These are phyloP conservation scores for Phytophthora colocasiae DNA, from an alignment of 352 stramenopile species.

Conservation along the genomic window DNA sequence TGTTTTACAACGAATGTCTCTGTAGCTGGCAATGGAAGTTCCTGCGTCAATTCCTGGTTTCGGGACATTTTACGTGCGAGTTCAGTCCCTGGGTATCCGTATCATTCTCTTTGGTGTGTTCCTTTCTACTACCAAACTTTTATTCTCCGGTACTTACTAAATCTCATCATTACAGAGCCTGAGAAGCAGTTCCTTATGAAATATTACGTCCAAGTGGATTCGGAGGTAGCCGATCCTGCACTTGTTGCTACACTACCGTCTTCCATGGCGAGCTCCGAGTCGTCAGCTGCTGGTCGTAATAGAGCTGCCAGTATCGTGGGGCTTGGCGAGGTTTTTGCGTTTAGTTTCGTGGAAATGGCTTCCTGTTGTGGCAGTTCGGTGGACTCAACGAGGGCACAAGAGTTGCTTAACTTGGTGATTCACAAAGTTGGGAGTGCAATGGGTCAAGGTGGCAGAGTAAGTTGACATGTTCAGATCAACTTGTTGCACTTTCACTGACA, in stretches of 20 bases:
- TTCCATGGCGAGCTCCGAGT: slow-evolving; percentile 6
- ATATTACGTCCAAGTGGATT: slow-evolving; percentile 52
- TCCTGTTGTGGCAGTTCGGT: slow-evolving; percentile 59
- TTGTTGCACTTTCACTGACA: not conserved
- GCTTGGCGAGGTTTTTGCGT: slow-evolving; percentile 36
- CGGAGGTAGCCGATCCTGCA: slow-evolving; percentile 22
- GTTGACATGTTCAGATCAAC: slow-evolving; percentile 1
- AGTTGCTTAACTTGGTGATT: slow-evolving; percentile 61
- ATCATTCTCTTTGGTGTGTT: slow-evolving; percentile 56
- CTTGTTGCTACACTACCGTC: slow-evolving; percentile 12
- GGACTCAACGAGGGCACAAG: slow-evolving; percentile 58
- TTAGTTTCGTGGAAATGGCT: slow-evolving; percentile 79
- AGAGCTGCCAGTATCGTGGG: slow-evolving; percentile 12
- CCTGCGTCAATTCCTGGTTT: slow-evolving; percentile 77
- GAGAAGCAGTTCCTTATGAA: slow-evolving; percentile 62
- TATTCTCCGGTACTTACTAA: no score
- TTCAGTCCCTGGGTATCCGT: slow-evolving; percentile 62
- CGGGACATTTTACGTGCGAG: slow-evolving; percentile 58
- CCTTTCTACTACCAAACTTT: no score
- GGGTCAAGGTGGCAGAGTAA: slow-evolving; percentile 53
- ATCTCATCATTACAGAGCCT: slow-evolving; percentile 44
- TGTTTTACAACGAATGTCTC: no score
- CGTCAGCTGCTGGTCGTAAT: not conserved
- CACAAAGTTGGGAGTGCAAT: slow-evolving; percentile 70
- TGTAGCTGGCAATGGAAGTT: slow-evolving; percentile 76